These are phyloP conservation scores for Dactylellina sp. DNA, from an alignment of 2,329 filamentous ascomycete genomes.

Conservation along the genomic window DNA sequence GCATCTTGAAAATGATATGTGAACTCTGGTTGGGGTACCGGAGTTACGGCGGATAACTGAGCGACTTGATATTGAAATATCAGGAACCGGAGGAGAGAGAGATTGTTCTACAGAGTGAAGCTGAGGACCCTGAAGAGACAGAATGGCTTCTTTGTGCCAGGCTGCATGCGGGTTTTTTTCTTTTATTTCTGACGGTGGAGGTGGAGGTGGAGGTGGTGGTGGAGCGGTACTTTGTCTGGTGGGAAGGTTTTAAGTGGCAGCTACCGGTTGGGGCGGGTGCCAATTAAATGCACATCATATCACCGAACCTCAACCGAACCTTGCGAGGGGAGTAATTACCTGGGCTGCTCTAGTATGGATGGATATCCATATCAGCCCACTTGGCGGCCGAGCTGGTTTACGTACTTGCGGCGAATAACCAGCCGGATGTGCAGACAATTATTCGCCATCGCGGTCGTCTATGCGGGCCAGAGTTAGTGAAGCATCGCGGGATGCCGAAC, in stretches of 20 bases:
- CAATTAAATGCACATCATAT: slow-evolving; percentile 27
- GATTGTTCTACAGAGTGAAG: slow-evolving; percentile 24
- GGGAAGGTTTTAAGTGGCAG: slow-evolving; percentile 23
- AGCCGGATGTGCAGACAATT: too few species aligned
- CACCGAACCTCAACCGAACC: slow-evolving; percentile 9
- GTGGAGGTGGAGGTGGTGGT: slow-evolving; percentile 15
- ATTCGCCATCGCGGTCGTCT: too few species aligned
- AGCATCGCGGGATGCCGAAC: neutral
- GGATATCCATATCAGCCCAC: slow-evolving; percentile 5
- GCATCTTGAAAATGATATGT: slow-evolving; percentile 53
- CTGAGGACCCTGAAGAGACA: slow-evolving; percentile 31
- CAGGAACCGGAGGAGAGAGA: neutral
- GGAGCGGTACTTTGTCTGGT: too few species aligned
- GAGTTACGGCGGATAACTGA: slow-evolving; percentile 19
- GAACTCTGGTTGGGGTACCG: slow-evolving; percentile 10
- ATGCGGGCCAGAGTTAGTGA: too few species aligned
- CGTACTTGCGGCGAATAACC: too few species aligned
- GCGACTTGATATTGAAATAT: slow-evolving; percentile 9
- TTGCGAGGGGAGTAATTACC: too few species aligned
- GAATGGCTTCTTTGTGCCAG: slow-evolving; percentile 32
- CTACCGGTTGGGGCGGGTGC: slow-evolving; percentile 35
- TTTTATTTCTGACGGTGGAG: slow-evolving; percentile 15
- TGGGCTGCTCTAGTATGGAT: too few species aligned
- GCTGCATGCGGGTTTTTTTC: slow-evolving; percentile 43
- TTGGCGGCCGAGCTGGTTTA: neutral